Evolutionary conservation across 2,329 filamentous ascomycete genomes (phyloP).

Genomic region (Aspergillus udagawae): DNA sequence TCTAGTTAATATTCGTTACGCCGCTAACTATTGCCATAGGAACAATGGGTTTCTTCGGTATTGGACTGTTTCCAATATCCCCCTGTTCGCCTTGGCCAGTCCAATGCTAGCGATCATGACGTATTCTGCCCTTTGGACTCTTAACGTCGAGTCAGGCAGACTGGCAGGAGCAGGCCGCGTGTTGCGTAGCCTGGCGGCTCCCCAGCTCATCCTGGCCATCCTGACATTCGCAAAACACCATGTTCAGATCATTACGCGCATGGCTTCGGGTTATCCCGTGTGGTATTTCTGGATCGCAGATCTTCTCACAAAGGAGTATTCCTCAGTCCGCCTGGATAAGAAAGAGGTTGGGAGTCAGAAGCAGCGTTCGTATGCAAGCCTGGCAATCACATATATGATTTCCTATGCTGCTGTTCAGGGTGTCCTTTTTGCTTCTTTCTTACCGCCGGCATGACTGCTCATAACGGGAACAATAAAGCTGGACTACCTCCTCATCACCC

Average conservation of each 20-base stretch:
- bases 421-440: conserved; percentile 6
- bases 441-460: conserved; percentile 3
- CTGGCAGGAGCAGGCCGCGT: not conserved
- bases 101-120: conserved; percentile 1
- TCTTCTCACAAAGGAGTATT: too few relatives aligned
- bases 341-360: not conserved
- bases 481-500: too few relatives aligned
- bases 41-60: conserved; percentile 9
- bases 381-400: conserved; percentile 4
- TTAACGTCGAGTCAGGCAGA: not conserved
- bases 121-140: not conserved
- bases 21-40: not conserved
- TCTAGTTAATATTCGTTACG: too few relatives aligned
- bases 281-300: conserved; percentile 8
- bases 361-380: too few relatives aligned
- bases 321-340: not conserved
- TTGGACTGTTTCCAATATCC: conserved; percentile 7
- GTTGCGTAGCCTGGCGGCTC: conserved; percentile 5
- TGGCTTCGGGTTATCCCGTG: conserved; percentile 8
- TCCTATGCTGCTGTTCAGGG: conserved; percentile 5
- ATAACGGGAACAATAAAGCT: too few relatives aligned
- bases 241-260: conserved; percentile 9
- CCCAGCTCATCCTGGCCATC: conserved; percentile 3
- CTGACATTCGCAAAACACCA: conserved; percentile 3
- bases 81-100: conserved; percentile 5